Base-by-base conservation (phyloP, 257 asterid species). In the Solanum piurae region DNA sequence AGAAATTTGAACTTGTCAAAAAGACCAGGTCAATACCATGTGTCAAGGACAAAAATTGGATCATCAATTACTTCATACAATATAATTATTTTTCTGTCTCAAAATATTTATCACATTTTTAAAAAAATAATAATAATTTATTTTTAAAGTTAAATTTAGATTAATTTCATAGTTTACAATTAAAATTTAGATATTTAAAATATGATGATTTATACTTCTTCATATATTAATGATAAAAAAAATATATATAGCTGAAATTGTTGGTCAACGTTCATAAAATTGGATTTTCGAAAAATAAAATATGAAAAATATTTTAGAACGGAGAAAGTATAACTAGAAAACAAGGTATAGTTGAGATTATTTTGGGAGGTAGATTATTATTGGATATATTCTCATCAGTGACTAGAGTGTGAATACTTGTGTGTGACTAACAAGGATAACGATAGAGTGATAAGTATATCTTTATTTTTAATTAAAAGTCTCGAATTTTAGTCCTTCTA, bases 401-500 rank as follows among this genome's bases (percentile, higher is more conserved):
- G 40, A 46, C 68, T 80, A 9, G 29, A 46, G 29, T 80, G 42
- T 80, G 85, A 46, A 80, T 46, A 36, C 29, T 36, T 20, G 49
- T 3, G n/a, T 18, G 62, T 16, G 62, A 52, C 5, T 4, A 18
- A 52, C 3, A 6, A 18, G 4, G 2, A 52, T 0, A 16, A 10
- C 6, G 62, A 52, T 52, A 18, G 7, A 52, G 23, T 52, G 23
- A 18, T 52, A 52, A 52, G 3, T 52, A 52, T 0, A 2, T 34
- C 0, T 52, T 52, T 0, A 18, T 2, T 52, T 18, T 52, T 0
- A 1, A 52, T 52, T 4, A 6, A 14, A 6, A 1, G 9, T 52
- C 1, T 52, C 1, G 0, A 0, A 4, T 52, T 52, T 0, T 1
- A 52, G n/a, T 52, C 1, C 23, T 52, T 18, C 0, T 2, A 0